Conservation (phyloP, 257 asterid species). For the Solanum commersonii region DNA sequence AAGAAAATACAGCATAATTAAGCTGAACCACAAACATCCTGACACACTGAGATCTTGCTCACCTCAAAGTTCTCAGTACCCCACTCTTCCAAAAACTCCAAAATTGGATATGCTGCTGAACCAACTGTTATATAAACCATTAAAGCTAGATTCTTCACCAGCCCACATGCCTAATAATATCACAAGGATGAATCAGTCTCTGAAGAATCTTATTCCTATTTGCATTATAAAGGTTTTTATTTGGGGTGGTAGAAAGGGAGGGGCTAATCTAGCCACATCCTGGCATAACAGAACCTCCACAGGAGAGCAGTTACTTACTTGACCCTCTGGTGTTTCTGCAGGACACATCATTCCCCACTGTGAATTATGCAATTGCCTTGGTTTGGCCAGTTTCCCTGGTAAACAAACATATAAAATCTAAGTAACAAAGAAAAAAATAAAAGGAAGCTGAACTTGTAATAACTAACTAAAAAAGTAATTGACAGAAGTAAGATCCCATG, state of each 20-base stretch:
- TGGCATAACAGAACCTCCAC: neutral
- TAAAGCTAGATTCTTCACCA: conserved; percentile 94
- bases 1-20: neutral
- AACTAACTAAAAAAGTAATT: neutral
- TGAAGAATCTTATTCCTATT: neutral
- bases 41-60: neutral
- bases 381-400: conserved; percentile 91
- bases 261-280: neutral
- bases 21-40: conserved; percentile 1
- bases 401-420: neutral
- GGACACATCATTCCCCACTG: conserved; percentile 99
- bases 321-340: conserved; percentile 99
- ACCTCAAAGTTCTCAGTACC: conserved; percentile 99
- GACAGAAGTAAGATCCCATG: neutral
- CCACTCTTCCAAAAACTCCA: conserved; percentile 97
- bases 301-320: conserved; percentile 34
- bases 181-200: conserved; percentile 2
- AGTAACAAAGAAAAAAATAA: neutral
- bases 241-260: neutral
- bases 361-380: conserved; percentile 95
- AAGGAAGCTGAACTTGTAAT: neutral
- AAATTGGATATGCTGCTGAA: conserved; percentile 94
- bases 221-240: neutral
- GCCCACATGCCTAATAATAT: conserved; percentile 75
- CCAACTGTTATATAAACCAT: conserved; percentile 98